A percentile compares a stretch with the other conserved stretches of the same genome.
phyloP scores from a whole-genome alignment of 129 eudicot genomes.

The Logfia minima region DNA sequence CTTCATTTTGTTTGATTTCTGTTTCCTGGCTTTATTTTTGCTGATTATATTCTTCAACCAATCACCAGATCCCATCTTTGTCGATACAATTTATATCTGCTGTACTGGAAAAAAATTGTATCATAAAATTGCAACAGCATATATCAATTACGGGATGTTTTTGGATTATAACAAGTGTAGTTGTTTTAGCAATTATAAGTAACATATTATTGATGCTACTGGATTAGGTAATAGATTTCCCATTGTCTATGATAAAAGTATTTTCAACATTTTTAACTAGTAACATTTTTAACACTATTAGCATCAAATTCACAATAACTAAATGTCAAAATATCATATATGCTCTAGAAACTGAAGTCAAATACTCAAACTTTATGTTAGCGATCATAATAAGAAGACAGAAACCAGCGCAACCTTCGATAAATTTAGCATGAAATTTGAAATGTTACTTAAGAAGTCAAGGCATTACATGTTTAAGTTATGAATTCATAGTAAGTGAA shows the following conservation, averaged over 20 bases:
- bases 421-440: too few species aligned
- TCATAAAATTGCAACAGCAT: not conserved
- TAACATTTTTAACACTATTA: not conserved
- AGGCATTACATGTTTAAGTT: not conserved
- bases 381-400: not conserved
- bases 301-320: too few species aligned
- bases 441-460: not conserved
- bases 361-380: not conserved
- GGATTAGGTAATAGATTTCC: not conserved
- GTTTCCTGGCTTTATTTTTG: constrained; percentile 61
- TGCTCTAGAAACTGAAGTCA: not conserved
- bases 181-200: not conserved
- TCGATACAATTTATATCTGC: constrained; percentile 16
- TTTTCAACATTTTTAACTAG: not conserved
- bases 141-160: not conserved
- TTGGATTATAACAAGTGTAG: not conserved
- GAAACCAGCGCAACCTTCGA: not conserved
- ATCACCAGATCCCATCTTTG: constrained; percentile 66
- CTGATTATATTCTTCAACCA: constrained; percentile 69
- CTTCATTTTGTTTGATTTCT: constrained; percentile 45
- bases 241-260: not conserved
- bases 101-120: not conserved
- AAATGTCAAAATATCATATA: not conserved
- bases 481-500: not conserved
- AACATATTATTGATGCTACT: not conserved